Conservation (phyloP, 2,329 filamentous ascomycete genomes). For the Neopestalotiopsis rosae region DNA sequence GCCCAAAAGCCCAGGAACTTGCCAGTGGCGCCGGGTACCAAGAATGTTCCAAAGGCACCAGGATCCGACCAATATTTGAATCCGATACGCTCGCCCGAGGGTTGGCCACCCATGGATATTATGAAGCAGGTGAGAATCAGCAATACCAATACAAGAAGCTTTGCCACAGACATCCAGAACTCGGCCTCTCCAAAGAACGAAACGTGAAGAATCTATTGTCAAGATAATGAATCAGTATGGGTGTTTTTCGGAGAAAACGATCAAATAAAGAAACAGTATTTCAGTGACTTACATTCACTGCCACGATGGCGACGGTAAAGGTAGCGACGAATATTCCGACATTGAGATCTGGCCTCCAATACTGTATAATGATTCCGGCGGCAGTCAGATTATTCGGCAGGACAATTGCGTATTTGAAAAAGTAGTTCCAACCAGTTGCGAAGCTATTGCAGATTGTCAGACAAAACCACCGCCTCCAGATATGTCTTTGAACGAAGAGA, state of each 20-base stretch:
- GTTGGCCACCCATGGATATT: constrained; percentile 49
- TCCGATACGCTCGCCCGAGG: constrained; percentile 40
- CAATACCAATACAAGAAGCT: constrained; percentile 38
- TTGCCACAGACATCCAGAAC: constrained; percentile 50
- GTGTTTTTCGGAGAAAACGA: no score
- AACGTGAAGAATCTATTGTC: constrained; percentile 30
- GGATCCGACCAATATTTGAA: constrained; percentile 49
- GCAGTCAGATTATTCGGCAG: constrained; percentile 9
- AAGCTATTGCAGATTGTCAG: constrained; percentile 30
- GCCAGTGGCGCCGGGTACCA: constrained; percentile 55
- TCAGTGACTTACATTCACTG: constrained; percentile 25
- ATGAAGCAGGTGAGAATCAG: constrained; percentile 44
- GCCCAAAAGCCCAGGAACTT: constrained; percentile 66
- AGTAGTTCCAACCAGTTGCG: constrained; percentile 45
- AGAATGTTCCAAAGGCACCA: constrained; percentile 59
- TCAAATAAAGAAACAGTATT: no score
- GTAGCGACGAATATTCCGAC: neutral
- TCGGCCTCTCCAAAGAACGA: constrained; percentile 49
- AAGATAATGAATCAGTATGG: no score
- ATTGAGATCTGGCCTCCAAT: constrained; percentile 10
- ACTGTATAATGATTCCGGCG: neutral
- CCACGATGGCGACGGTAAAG: constrained; percentile 51
- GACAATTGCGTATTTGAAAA: constrained; percentile 7
- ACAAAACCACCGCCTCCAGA: no score
- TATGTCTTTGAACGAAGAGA: no score